Evolutionary conservation across 1,139 yeast species (phyloP).

Genomic region (Meyerozyma smithsonii): DNA sequence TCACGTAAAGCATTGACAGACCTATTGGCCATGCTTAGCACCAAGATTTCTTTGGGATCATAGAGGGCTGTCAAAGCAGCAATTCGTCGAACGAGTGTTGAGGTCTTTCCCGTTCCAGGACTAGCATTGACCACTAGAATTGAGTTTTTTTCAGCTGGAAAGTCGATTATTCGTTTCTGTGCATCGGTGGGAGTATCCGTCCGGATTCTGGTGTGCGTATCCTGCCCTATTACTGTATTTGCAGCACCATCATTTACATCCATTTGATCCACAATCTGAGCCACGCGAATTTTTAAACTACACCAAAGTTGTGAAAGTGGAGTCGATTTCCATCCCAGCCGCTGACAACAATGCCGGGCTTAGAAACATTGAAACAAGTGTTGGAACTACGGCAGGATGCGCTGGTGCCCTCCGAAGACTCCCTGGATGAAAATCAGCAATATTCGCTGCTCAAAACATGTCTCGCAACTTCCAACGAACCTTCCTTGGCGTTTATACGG

Average conservation of each 20-base stretch:
- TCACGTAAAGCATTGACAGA: slow-evolving; percentile 52
- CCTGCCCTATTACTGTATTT: background rate
- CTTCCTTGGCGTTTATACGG: background rate
- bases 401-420: background rate
- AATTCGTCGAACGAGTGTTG: slow-evolving; percentile 52
- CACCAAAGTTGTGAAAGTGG: background rate
- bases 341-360: background rate
- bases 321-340: background rate
- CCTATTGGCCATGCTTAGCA: slow-evolving; percentile 66
- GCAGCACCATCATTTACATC: background rate
- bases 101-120: slow-evolving; percentile 76
- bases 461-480: background rate
- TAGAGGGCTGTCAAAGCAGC: slow-evolving; percentile 40
- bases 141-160: slow-evolving; percentile 29
- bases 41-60: slow-evolving; percentile 51
- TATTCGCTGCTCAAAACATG: background rate
- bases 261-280: background rate
- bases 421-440: background rate
- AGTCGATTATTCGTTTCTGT: slow-evolving; percentile 31
- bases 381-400: slow-evolving; percentile 1
- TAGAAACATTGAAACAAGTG: background rate
- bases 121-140: slow-evolving; percentile 58
- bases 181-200: slow-evolving; percentile 9
- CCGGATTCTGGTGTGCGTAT: background rate
- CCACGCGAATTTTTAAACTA: background rate